A percentile compares a stretch with the other conserved stretches of the same genome.
phyloP scores from a whole-genome alignment of 2,329 filamentous ascomycete genomes.

The Fragosphaeria purpurea region DNA sequence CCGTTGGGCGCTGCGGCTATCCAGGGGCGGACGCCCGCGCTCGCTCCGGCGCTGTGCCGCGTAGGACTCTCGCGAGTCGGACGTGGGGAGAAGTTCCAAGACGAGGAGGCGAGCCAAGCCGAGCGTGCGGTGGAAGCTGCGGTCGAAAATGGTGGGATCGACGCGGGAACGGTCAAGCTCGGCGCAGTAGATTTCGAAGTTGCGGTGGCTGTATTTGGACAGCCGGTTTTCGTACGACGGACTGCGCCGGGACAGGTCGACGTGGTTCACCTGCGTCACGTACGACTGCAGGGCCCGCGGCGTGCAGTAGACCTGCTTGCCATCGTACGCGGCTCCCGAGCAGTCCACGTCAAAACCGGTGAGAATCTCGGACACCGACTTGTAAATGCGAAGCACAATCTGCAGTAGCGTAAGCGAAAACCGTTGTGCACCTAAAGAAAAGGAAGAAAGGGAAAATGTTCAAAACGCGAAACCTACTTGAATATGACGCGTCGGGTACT shows the following conservation, averaged over 20 bases:
- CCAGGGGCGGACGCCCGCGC: conserved; percentile 54
- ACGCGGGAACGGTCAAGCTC: conserved; percentile 63
- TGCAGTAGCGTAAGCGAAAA: conserved; percentile 24
- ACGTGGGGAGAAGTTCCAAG: conserved; percentile 65
- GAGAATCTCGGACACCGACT: conserved; percentile 72
- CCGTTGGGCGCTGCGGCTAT: conserved; percentile 12
- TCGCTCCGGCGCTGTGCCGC: conserved; percentile 60
- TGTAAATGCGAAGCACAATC: conserved; percentile 79
- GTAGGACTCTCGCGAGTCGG: conserved; percentile 58
- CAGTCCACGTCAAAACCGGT: conserved; percentile 86
- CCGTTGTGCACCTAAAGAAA: not conserved
- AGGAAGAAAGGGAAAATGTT: too few relatives aligned
- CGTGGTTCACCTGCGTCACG: conserved; percentile 71
- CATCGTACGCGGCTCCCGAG: conserved; percentile 71
- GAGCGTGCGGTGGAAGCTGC: conserved; percentile 64
- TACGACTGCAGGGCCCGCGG: conserved; percentile 69
- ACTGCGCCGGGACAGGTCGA: conserved; percentile 69
- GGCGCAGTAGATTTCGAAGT: conserved; percentile 77
- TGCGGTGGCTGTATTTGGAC: conserved; percentile 74
- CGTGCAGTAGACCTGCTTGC: conserved; percentile 67
- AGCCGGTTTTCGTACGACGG: conserved; percentile 82
- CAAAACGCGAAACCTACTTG: conserved; percentile 31
- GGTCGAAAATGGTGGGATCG: conserved; percentile 79
- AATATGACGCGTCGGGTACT: conserved; percentile 75
- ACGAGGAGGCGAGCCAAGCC: conserved; percentile 72